Evolutionary conservation across 768 basidiomycete genomes (phyloP).

Genomic region (Suillus occidentalis): DNA sequence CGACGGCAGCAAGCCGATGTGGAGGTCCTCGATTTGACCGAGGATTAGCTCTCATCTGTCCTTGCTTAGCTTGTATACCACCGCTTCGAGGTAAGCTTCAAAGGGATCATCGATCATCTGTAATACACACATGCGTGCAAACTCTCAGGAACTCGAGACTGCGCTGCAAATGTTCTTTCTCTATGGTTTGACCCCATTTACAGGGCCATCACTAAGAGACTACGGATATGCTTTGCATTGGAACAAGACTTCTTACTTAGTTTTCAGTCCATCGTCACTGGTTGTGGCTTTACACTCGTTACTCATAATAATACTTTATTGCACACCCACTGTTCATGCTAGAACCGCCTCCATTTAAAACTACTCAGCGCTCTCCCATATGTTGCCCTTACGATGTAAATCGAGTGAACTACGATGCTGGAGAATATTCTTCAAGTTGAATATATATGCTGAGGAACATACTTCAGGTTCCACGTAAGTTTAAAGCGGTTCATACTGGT

Average conservation of each 20-base stretch:
- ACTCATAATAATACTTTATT: background rate
- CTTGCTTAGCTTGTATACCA: background rate
- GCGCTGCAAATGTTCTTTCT: background rate
- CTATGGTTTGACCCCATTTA: background rate
- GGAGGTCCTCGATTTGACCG: background rate
- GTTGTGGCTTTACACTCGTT: background rate
- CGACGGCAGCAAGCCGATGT: background rate
- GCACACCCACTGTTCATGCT: background rate
- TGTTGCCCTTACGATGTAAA: background rate
- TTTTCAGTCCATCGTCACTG: background rate
- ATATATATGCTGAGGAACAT: background rate
- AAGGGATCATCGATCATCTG: background rate
- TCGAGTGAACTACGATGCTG: background rate
- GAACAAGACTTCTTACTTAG: background rate
- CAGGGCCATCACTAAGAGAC: background rate
- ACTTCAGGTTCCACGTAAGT: background rate
- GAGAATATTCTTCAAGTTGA: background rate
- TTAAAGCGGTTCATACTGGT: background rate
- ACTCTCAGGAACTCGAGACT: background rate
- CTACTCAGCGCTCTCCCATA: background rate
- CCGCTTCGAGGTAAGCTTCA: background rate
- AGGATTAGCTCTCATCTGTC: background rate
- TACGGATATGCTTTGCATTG: background rate
- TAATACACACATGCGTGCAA: background rate
- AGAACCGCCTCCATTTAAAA: background rate